Evolutionary conservation across 306 rosid species (phyloP).

Genomic region (Rubus parviflorus): DNA sequence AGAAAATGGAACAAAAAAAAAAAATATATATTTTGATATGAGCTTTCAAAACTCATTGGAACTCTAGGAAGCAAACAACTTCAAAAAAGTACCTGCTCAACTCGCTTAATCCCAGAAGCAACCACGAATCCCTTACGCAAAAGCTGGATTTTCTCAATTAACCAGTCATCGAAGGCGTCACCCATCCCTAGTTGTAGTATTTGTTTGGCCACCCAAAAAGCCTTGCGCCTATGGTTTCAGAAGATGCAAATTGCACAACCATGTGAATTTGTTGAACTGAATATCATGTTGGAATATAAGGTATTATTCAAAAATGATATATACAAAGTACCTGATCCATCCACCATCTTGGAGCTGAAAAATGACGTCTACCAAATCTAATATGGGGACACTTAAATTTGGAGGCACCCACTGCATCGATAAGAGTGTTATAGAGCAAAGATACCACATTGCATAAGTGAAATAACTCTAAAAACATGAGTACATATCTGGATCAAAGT

Average conservation of each 20-base stretch:
- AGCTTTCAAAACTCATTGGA: background rate
- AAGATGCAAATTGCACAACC: slow-evolving; percentile 14
- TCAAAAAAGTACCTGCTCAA: slow-evolving; percentile 68
- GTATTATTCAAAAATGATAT: background rate
- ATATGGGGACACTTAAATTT: slow-evolving; percentile 80
- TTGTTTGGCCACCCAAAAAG: slow-evolving; percentile 99
- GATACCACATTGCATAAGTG: slow-evolving; percentile 3
- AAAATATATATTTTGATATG: background rate
- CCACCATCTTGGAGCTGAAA: slow-evolving; percentile 98
- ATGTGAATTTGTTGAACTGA: background rate
- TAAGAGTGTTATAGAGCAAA: slow-evolving; percentile 30
- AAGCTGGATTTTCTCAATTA: slow-evolving; percentile 86
- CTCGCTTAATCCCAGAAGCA: slow-evolving; percentile 79
- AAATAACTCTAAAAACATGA: background rate
- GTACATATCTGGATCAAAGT: background rate
- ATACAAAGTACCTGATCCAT: slow-evolving; percentile 82
- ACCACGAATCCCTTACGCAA: slow-evolving; percentile 82
- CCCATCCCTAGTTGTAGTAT: slow-evolving; percentile 97
- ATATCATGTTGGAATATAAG: background rate
- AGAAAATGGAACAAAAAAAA: background rate
- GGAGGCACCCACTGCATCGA: slow-evolving; percentile 95
- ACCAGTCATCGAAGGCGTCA: slow-evolving; percentile 99
- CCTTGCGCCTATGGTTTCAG: slow-evolving; percentile 69
- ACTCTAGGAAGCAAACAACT: slow-evolving; percentile 4
- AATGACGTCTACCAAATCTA: slow-evolving; percentile 91